phyloP scores from a whole-genome alignment of 352 stramenopile genomes.

The Globisporangium polare region DNA sequence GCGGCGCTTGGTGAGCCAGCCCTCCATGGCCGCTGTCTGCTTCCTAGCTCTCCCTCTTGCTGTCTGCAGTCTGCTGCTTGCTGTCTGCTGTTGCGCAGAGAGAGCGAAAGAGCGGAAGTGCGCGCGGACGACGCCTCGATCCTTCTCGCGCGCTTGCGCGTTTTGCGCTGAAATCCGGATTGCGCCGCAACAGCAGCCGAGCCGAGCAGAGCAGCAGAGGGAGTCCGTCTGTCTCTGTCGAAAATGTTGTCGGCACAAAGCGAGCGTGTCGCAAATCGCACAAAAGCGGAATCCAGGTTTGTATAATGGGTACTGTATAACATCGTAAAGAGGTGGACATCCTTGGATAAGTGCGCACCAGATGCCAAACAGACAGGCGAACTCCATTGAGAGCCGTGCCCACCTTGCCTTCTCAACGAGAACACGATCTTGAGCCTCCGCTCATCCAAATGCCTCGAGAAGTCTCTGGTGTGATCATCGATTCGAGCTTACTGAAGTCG shows the following conservation, averaged over 20 bases:
- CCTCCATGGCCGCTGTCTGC: conserved; percentile 52
- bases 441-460: too few species aligned
- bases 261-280: not conserved
- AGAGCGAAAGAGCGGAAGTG: not conserved
- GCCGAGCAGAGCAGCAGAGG: not conserved
- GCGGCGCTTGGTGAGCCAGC: conserved; percentile 85
- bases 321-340: too few species aligned
- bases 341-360: too few species aligned
- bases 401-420: too few species aligned
- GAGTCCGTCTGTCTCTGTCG: not conserved
- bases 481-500: too few species aligned
- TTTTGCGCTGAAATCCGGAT: not conserved
- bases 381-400: too few species aligned
- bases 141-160: not conserved
- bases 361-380: too few species aligned
- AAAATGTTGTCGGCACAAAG: not conserved
- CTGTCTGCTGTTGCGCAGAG: not conserved
- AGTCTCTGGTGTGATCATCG: too few species aligned
- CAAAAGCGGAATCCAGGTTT: not conserved
- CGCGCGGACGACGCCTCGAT: not conserved
- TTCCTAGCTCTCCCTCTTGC: too few species aligned
- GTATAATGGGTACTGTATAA: too few species aligned
- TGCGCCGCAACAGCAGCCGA: not conserved
- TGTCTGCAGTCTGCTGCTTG: too few species aligned
- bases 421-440: too few species aligned